These are phyloP conservation scores for Piloderma croceum DNA, from an alignment of 768 basidiomycete genomes.

Conservation along the genomic window DNA sequence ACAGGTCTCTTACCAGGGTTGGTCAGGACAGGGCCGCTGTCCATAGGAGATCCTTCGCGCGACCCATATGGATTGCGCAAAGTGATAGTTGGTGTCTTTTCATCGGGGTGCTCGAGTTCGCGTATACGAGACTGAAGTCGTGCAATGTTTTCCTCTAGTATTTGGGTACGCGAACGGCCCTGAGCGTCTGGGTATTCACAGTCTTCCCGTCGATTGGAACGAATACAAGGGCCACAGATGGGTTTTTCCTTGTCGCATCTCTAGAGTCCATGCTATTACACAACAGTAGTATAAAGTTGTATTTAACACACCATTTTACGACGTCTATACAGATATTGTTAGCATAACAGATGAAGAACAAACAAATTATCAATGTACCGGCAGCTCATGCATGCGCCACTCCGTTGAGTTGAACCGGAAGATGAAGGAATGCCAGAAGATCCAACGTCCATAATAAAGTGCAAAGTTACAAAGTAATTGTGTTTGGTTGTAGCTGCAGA, in stretches of 20 bases:
- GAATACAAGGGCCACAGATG: conserved; percentile 35
- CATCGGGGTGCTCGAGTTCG: conserved; percentile 26
- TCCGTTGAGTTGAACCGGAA: conserved; percentile 31
- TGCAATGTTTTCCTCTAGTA: conserved; percentile 34
- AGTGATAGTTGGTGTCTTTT: conserved; percentile 10
- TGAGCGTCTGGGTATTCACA: conserved; percentile 41
- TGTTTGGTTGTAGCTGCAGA: neutral
- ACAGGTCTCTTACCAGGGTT: no score
- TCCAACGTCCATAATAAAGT: no score
- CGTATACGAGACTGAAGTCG: conserved; percentile 31
- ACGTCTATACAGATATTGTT: conserved; percentile 26
- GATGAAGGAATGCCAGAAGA: no score
- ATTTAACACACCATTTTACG: conserved; percentile 40
- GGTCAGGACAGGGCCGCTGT: no score
- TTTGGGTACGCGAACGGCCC: conserved; percentile 30
- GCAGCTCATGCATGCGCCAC: conserved; percentile 49
- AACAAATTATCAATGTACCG: conserved; percentile 28
- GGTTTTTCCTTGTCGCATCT: conserved; percentile 40
- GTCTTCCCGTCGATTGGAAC: conserved; percentile 34
- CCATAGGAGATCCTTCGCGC: no score
- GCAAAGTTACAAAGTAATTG: no score
- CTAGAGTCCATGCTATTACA: conserved; percentile 16
- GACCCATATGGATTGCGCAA: conserved; percentile 25
- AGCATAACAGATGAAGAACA: neutral
- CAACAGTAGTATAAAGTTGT: neutral